Evolutionary conservation across 768 basidiomycete genomes (phyloP), one percentile per base, ranked within the genome.

Genomic region (Termitomyces sp.): DNA sequence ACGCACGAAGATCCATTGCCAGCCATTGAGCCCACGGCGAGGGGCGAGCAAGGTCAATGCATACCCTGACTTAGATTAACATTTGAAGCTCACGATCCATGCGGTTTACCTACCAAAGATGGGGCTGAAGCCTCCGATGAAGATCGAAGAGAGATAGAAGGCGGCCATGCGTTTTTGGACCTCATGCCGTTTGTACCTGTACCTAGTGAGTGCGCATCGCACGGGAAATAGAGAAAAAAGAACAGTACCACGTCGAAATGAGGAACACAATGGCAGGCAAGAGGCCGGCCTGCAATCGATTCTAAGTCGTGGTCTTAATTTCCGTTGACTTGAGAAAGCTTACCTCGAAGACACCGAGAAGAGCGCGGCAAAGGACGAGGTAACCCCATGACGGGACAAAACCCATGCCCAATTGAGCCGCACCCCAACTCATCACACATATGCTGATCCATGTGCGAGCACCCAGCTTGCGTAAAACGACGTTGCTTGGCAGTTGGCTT

Each of bases 401-500:
- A 1, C 74, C 76, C 76, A 78, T 78, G 48, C 72, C 71, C 0
- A 79, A 64, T 50, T 77, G 74, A 32, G 75, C 71, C 8, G 69
- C 67, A 13, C 76, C 77, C 76, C 79, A 79, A 18, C 72, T 66
- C 32, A 72, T 27, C 12, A 73, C 70, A 39, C 71, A 74, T 55
- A 74, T 68, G 1, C 76, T 69, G 41, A 80, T 61, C 72, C 72
- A 76, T 58, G 73, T 74, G 29, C 75, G 72, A 22, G 72, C 72
- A 8, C 77, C 76, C 29, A 78, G 66, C 55, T 65, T 65, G 27
- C 74, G 71, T 34, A 80, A 65, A 22, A 77, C 58, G 9, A 76
- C 60, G 60, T 75, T 79, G 39, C 75, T 74, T 14, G 78, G 79
- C 16, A 80, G 63, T 65, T 80, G 77, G 22, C 76, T 79, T n/a